These are phyloP conservation scores for Hortaea werneckii DNA, from an alignment of 2,329 filamentous ascomycete species.

Conservation along the genomic window DNA sequence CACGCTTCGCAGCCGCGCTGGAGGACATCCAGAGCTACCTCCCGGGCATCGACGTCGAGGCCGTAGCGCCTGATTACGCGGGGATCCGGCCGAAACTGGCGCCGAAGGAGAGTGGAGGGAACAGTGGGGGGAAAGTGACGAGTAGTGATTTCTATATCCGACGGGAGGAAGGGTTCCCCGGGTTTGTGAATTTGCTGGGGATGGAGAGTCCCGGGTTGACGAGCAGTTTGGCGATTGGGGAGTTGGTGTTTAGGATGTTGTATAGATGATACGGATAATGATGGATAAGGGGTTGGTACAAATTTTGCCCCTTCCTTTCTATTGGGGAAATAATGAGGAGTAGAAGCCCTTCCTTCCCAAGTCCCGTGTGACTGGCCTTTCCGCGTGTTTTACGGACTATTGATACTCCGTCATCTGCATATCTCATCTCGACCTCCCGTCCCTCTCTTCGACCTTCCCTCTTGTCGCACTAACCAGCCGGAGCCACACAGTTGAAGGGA, in stretches of 20 bases:
- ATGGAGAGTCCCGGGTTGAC: conserved; percentile 93
- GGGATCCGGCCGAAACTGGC: conserved; percentile 83
- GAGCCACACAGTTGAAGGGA: not conserved
- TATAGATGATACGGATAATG: conserved; percentile 27
- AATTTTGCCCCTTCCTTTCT: too few relatives aligned
- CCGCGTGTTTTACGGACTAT: too few relatives aligned
- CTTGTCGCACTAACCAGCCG: too few relatives aligned
- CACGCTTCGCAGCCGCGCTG: conserved; percentile 56
- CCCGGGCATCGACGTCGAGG: conserved; percentile 56
- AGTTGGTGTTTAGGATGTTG: conserved; percentile 55
- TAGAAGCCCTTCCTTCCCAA: too few relatives aligned
- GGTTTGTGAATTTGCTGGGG: conserved; percentile 81
- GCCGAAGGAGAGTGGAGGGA: conserved; percentile 41
- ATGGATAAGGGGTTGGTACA: too few relatives aligned
- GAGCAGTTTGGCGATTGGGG: conserved; percentile 73
- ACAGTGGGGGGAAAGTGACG: conserved; percentile 27
- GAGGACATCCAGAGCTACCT: conserved; percentile 70
- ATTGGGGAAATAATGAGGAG: too few relatives aligned
- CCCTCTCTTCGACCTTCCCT: too few relatives aligned
- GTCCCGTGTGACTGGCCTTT: too few relatives aligned
- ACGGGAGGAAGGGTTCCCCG: conserved; percentile 64
- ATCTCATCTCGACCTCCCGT: too few relatives aligned
- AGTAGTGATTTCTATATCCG: conserved; percentile 72
- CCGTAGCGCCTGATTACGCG: conserved; percentile 72
- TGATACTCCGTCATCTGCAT: too few relatives aligned